These are phyloP conservation scores for Candida pseudofarinosa DNA, from an alignment of 805 yeast genomes.

Conservation along the genomic window DNA sequence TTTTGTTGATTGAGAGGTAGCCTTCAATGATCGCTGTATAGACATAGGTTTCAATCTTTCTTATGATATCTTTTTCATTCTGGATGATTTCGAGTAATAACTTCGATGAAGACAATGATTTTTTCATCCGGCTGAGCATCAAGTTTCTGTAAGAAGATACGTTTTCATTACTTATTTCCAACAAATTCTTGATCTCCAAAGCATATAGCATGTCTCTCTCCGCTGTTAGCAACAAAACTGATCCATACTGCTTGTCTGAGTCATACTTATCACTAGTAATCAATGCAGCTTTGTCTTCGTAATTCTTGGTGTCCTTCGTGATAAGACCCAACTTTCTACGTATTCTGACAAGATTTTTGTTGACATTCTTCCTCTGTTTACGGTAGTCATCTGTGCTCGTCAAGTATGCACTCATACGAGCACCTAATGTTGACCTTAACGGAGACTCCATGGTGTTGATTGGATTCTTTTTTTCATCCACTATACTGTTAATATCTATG, in stretches of 20 bases:
- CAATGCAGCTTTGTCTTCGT: constrained; percentile 45
- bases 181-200: constrained; percentile 52
- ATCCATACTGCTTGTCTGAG: constrained; percentile 49
- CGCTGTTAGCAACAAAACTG: constrained; percentile 57
- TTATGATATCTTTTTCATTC: constrained; percentile 32
- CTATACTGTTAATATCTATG: not conserved
- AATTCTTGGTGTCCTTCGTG: constrained; percentile 64
- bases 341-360: constrained; percentile 56
- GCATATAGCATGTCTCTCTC: constrained; percentile 77
- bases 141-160: constrained; percentile 42
- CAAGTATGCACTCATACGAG: constrained; percentile 59
- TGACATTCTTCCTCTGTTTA: constrained; percentile 60
- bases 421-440: constrained; percentile 45
- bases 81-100: constrained; percentile 39
- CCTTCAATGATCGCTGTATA: constrained; percentile 51
- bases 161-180: constrained; percentile 50
- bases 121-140: constrained; percentile 63
- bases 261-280: constrained; percentile 48
- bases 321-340: constrained; percentile 63
- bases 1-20: constrained; percentile 45
- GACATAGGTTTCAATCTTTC: constrained; percentile 28
- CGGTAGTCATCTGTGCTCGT: constrained; percentile 66
- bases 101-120: constrained; percentile 45
- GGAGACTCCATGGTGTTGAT: constrained; percentile 34
- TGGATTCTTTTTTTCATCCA: not conserved